These are phyloP conservation scores for Ceratocystiopsis sp. DNA, from an alignment of 2,329 filamentous ascomycete genomes.

Conservation along the genomic window DNA sequence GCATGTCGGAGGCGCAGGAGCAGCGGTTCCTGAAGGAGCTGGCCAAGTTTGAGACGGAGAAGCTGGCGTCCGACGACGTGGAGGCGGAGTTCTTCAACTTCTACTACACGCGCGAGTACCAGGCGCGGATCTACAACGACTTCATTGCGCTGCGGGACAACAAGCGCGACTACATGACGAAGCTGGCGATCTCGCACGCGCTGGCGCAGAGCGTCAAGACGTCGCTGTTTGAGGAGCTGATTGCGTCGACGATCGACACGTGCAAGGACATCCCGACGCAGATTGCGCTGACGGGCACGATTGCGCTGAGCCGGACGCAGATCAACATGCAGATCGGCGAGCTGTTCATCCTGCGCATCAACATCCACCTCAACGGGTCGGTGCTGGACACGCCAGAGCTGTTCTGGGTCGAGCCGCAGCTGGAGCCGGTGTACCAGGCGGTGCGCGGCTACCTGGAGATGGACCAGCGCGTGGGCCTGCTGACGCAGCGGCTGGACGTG, in stretches of 20 bases:
- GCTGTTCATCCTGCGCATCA: conserved; percentile 92
- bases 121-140: conserved; percentile 97
- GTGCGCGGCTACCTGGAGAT: conserved; percentile 94
- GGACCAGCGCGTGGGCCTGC: conserved; percentile 78
- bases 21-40: conserved; percentile 85
- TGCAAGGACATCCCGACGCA: conserved; percentile 88
- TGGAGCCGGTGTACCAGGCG: conserved; percentile 88
- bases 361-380: conserved; percentile 92
- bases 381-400: conserved; percentile 93
- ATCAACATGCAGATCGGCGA: conserved; percentile 99
- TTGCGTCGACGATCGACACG: conserved; percentile 81
- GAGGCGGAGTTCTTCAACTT: conserved; percentile 98
- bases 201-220: conserved; percentile 95
- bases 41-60: conserved; percentile 83
- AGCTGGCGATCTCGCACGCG: conserved; percentile 89
- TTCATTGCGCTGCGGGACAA: conserved; percentile 80
- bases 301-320: conserved; percentile 69
- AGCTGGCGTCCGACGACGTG: conserved; percentile 71
- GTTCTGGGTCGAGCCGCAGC: conserved; percentile 95
- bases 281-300: conserved; percentile 83
- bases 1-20: conserved; percentile 84
- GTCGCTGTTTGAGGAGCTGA: conserved; percentile 86
- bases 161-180: conserved; percentile 95
- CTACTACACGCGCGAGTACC: conserved; percentile 96
- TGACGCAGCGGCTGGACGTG: conserved; percentile 82